Base-by-base conservation (phyloP, 129 eudicot species). In the Centrapalus pauciflorus region DNA sequence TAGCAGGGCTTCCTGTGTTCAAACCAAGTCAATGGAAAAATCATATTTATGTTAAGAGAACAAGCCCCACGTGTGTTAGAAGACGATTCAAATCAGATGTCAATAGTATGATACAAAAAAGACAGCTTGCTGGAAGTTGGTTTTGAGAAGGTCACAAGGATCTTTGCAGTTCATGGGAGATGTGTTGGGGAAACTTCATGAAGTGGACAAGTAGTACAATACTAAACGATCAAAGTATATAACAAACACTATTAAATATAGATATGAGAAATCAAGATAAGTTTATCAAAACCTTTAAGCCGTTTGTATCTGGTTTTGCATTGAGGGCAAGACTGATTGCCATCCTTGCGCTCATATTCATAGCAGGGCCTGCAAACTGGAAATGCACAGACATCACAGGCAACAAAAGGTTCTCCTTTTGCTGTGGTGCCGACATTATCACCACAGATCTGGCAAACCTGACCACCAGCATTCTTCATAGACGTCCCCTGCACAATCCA, bases 321-420 rank as follows among this genome's bases (percentile, higher is more conserved):
- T 63, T 89, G 96, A 79, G 95, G 96, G 70, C 96, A 89, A 66
- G 95, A 83, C 67, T 83, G 80, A 67, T 89, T 86, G 14, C 95
- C 96, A 34, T 89, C 96, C 77, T 89, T 85, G 57, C 94, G 90
- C 78, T 89, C 96, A n/a, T 83, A 89, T 60, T 89, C 96, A 38
- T 89, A 89, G 81, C 96, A 89, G 2, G 95, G 95, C 63, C 96
- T 83, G 72, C 96, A 89, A 71, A 89, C 95, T 6, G 96, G 96
- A 75, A 89, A 89, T 8, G 90, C 69, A 48, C 96, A 89, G 13
- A 89, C 82, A 77, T 89, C 83, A 79, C 96, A 89, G 9, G 96
- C 96, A 64, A 79, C 84, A 81, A 89, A 89, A 20, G 72, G 82
- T n/a, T 89, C 95, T 19, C 88, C 88, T 56, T 83, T 83, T 2